Conservation (phyloP, 768 basidiomycete genomes). For the Mycena kentingensis region DNA sequence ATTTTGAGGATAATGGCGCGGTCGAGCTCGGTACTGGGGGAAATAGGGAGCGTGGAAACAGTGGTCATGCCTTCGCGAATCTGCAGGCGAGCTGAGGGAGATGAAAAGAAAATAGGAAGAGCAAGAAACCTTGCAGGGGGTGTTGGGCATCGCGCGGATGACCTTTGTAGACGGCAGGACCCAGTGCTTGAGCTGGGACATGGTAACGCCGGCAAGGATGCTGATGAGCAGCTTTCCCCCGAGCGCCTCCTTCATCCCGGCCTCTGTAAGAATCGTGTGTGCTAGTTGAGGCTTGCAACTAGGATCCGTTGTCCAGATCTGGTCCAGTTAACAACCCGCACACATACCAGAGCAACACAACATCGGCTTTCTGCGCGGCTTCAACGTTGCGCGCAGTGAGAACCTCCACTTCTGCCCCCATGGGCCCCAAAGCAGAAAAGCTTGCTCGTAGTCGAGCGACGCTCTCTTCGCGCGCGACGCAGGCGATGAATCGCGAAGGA, state of each 20-base stretch:
- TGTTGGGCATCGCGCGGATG: conserved; percentile 98
- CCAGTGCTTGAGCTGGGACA: conserved; percentile 75
- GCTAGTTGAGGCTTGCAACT: conserved; percentile 97
- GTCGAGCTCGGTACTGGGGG: conserved; percentile 57
- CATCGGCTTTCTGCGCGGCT: conserved; percentile 75
- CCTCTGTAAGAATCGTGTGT: conserved; percentile 64
- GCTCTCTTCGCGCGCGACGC: conserved; percentile 79
- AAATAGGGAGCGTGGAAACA: conserved; percentile 69
- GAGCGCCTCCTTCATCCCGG: conserved; percentile 81
- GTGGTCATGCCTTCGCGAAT: conserved; percentile 99
- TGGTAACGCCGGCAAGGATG: conserved; percentile 95
- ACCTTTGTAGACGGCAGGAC: conserved; percentile 78
- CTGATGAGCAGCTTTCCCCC: conserved; percentile 92
- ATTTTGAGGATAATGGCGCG: conserved; percentile 82
- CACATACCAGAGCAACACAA: conserved; percentile 84
- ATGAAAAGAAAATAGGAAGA: neutral
- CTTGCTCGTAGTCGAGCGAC: conserved; percentile 62
- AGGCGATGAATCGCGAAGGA: conserved; percentile 82
- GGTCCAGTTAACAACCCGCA: neutral
- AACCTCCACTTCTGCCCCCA: conserved; percentile 73
- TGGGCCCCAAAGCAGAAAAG: conserved; percentile 59
- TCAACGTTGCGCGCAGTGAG: conserved; percentile 67
- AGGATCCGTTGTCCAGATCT: neutral
- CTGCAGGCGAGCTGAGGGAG: conserved; percentile 43
- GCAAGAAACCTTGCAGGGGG: conserved; percentile 81